Percentiles rank a stretch among this genome's conserved stretches.
Conservation (phyloP, 306 rosid species). For the Herpetospermum pedunculosum region DNA sequence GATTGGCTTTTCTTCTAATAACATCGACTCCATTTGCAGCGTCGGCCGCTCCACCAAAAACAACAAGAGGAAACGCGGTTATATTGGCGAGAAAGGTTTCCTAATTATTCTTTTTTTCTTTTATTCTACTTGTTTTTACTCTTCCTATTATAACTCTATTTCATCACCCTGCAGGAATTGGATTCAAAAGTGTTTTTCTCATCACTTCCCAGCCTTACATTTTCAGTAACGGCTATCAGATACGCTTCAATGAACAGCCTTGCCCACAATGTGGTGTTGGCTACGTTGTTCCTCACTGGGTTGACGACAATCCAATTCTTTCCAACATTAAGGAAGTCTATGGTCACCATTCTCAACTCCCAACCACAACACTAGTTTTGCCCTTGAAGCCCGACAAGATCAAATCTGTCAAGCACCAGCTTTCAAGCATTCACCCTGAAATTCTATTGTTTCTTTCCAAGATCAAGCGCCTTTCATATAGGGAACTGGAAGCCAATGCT, state of each 20-base stretch:
- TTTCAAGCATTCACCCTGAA: constrained; percentile 59
- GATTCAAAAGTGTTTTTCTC: constrained; percentile 82
- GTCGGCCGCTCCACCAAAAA: constrained; percentile 74
- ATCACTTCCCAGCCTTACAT: constrained; percentile 54
- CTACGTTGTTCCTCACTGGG: constrained; percentile 86
- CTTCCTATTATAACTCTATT: too few species aligned
- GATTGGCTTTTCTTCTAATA: constrained; percentile 42
- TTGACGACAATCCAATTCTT: constrained; percentile 43
- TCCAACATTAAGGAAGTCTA: constrained; percentile 31
- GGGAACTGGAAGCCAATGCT: constrained; percentile 32
- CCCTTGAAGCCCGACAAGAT: constrained; percentile 66
- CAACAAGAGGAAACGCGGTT: constrained; percentile 47
- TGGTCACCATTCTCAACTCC: constrained; percentile 27
- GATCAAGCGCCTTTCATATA: constrained; percentile 49
- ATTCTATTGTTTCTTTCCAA: constrained; percentile 55
- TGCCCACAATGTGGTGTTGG: constrained; percentile 62
- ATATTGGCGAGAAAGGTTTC: constrained; percentile 79
- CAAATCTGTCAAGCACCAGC: constrained; percentile 46
- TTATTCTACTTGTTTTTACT: too few species aligned
- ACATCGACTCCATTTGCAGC: constrained; percentile 69
- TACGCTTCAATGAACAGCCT: constrained; percentile 58
- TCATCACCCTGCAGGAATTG: constrained; percentile 90
- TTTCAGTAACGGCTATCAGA: constrained; percentile 74
- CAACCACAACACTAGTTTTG: constrained; percentile 47
- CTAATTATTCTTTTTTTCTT: too few species aligned